A percentile compares a stretch with the other conserved stretches of the same genome.
Conservation (phyloP, 768 basidiomycete species). For the Fistulinella prunicolor region DNA sequence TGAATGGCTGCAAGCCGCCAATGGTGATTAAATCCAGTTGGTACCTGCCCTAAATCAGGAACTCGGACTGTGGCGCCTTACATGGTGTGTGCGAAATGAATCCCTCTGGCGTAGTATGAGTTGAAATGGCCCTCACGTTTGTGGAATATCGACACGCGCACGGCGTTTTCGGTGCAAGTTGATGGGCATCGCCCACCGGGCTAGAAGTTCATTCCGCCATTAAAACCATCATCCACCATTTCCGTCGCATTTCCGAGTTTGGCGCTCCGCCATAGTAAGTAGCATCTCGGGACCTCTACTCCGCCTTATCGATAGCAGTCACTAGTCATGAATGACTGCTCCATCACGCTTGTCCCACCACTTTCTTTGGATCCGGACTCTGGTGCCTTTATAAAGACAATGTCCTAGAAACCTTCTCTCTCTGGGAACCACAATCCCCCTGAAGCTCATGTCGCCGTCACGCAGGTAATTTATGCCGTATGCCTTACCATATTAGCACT, state of each 20-base stretch:
- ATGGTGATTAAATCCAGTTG: conserved; percentile 18
- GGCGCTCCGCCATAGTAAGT: conserved; percentile 13
- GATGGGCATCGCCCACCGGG: conserved; percentile 7
- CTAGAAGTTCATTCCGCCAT: conserved; percentile 19
- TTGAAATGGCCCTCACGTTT: conserved; percentile 2
- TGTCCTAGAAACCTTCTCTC: conserved; percentile 15
- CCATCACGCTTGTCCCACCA: conserved; percentile 18
- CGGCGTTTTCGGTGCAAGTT: conserved; percentile 14
- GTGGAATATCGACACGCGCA: too few relatives aligned
- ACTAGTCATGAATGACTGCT: conserved; percentile 11
- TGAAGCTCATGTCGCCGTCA: conserved; percentile 22
- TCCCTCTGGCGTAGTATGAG: conserved; percentile 4
- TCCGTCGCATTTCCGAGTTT: conserved; percentile 25
- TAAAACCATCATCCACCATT: conserved; percentile 21
- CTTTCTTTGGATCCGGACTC: conserved; percentile 24
- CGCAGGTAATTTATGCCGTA: conserved; percentile 31
- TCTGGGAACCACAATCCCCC: conserved; percentile 35
- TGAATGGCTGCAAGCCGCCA: conserved; percentile 17
- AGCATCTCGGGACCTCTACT: conserved; percentile 25
- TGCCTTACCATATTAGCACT: conserved; percentile 6
- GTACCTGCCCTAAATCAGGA: conserved; percentile 34
- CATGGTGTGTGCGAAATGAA: too few relatives aligned
- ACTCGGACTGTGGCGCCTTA: conserved; percentile 32
- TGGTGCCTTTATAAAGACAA: conserved; percentile 32
- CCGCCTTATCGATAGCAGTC: conserved; percentile 31